Evolutionary conservation across 192 early-diverging fungal species (phyloP).

Genomic region (Coemansia sp.): DNA sequence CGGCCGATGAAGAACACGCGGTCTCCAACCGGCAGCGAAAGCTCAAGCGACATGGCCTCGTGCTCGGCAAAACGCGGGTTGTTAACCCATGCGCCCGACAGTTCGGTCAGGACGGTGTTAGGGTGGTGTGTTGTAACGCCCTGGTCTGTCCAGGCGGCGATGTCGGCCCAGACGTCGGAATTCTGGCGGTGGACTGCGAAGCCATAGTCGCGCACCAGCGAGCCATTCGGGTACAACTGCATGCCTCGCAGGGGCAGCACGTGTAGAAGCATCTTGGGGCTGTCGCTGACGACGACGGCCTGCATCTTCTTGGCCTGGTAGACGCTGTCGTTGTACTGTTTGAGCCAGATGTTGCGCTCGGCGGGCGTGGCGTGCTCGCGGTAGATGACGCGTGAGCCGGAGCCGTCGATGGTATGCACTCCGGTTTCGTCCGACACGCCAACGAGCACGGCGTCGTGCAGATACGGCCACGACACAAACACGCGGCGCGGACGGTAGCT

Average conservation of each 20-base stretch:
- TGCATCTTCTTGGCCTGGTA: conserved; percentile 22
- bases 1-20: conserved; percentile 81
- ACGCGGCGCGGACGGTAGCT: conserved; percentile 32
- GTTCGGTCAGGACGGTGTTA: conserved; percentile 52
- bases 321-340: conserved; percentile 28
- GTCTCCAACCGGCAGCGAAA: conserved; percentile 69
- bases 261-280: conserved; percentile 26
- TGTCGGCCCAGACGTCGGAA: conserved; percentile 25
- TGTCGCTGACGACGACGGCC: conserved; percentile 17
- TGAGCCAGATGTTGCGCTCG: conserved; percentile 28
- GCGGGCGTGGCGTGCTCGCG: conserved; percentile 9
- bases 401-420: conserved; percentile 46
- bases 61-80: conserved; percentile 74
- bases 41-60: conserved; percentile 60
- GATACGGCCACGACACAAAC: conserved; percentile 77
- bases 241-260: conserved; percentile 46
- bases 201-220: conserved; percentile 46
- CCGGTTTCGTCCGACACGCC: conserved; percentile 68
- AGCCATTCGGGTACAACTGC: conserved; percentile 37
- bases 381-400: conserved; percentile 13
- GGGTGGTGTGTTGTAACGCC: conserved; percentile 30
- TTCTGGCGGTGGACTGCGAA: not conserved
- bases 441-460: conserved; percentile 75
- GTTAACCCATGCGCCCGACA: conserved; percentile 39
- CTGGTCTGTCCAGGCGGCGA: conserved; percentile 13